Percentiles rank a stretch among this genome's conserved stretches.
These are phyloP conservation scores for Blepharisma undulans DNA, from an alignment of 169 alveolate species.

Conservation along the genomic window DNA sequence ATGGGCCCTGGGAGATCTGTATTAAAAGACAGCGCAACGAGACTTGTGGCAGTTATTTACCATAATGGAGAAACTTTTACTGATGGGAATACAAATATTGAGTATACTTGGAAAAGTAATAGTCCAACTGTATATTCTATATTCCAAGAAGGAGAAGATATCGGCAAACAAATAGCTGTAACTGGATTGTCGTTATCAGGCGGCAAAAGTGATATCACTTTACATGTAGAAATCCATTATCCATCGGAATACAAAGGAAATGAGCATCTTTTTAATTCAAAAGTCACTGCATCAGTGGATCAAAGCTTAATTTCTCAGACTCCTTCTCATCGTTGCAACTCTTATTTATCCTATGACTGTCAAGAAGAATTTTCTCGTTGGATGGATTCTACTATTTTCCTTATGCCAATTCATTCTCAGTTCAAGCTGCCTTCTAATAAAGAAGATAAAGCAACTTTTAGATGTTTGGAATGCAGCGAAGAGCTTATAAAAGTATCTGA, in stretches of 20 bases:
- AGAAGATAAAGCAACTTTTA: constrained; percentile 48
- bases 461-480: constrained; percentile 41
- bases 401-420: constrained; percentile 53
- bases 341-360: constrained; percentile 48
- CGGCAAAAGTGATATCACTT: constrained; percentile 50
- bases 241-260: constrained; percentile 51
- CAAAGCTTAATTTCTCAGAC: constrained; percentile 23
- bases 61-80: constrained; percentile 16
- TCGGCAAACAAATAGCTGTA: constrained; percentile 30
- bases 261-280: constrained; percentile 44
- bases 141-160: not conserved
- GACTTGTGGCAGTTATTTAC: constrained; percentile 9
- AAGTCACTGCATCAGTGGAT: constrained; percentile 45
- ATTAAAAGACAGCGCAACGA: constrained; percentile 21
- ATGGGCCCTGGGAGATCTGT: constrained; percentile 38
- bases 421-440: constrained; percentile 53
- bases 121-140: constrained; percentile 28
- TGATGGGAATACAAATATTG: not conserved
- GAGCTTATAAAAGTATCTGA: constrained; percentile 40
- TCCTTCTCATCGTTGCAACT: constrained; percentile 38
- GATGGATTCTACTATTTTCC: constrained; percentile 48
- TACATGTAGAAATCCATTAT: constrained; percentile 53
- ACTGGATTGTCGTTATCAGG: constrained; percentile 24
- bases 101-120: constrained; percentile 3
- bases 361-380: constrained; percentile 13